These are phyloP conservation scores for Aschersonia sp. DNA, from an alignment of 2,329 filamentous ascomycete genomes.

Conservation along the genomic window DNA sequence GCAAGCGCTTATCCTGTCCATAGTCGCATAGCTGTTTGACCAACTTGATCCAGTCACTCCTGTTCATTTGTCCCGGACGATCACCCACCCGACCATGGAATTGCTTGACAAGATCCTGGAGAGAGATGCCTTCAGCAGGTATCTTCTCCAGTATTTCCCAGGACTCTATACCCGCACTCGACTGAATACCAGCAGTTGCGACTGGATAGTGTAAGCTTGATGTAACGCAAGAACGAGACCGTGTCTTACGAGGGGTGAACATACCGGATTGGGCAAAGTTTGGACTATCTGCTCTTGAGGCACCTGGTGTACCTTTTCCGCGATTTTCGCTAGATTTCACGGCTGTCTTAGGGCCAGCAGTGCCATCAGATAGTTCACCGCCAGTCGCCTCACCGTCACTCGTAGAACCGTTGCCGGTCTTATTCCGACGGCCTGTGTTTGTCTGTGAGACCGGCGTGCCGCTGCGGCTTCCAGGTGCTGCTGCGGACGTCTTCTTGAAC, in stretches of 20 bases:
- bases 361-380: slow-evolving; percentile 49
- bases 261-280: slow-evolving; percentile 26
- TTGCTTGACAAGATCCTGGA: slow-evolving; percentile 35
- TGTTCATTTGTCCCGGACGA: slow-evolving; percentile 33
- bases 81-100: slow-evolving; percentile 40
- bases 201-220: slow-evolving; percentile 6
- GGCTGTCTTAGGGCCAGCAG: slow-evolving; percentile 32
- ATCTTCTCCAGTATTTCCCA: slow-evolving; percentile 40
- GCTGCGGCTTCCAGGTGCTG: slow-evolving; percentile 36
- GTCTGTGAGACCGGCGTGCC: slow-evolving; percentile 35
- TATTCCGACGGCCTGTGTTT: slow-evolving; percentile 23
- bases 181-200: slow-evolving; percentile 20
- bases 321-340: slow-evolving; percentile 37
- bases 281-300: slow-evolving; percentile 49
- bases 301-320: slow-evolving; percentile 36
- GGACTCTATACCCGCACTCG: slow-evolving; percentile 24
- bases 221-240: neutral
- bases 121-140: slow-evolving; percentile 37
- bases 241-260: slow-evolving; percentile 4
- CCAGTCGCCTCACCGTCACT: slow-evolving; percentile 62
- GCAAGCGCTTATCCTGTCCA: slow-evolving; percentile 36
- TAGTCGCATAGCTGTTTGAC: slow-evolving; percentile 41
- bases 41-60: slow-evolving; percentile 41
- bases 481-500: slow-evolving; percentile 47
- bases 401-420: slow-evolving; percentile 40